Base-by-base conservation (phyloP, 305 asterid species). In the Rubia tinctorum region DNA sequence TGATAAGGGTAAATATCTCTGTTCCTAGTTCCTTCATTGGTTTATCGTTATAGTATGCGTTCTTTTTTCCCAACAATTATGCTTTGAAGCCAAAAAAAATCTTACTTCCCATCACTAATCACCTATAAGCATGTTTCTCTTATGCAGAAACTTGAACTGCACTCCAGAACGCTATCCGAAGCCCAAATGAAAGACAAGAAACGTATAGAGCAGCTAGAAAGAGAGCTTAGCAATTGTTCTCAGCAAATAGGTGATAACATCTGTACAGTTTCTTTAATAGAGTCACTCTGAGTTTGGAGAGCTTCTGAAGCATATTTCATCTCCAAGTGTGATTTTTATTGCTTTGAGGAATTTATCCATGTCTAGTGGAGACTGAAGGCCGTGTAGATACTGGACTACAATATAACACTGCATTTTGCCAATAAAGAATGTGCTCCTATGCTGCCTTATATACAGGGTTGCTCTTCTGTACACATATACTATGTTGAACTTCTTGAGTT, bases 171-270 rank as follows among this genome's bases (percentile, higher is more conserved):
- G 74, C 83, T 90, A 75, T 81, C 91, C 25, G 83, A 85, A 76
- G 85, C 86, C 63, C 91, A 80, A 75, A 80, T 76, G 71, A 90
- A 87, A 80, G 97, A 94, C 90, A 90, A 82, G 86, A 86, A 83
- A 81, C 88, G 67, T 75, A 88, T 89, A 64, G 78, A 76, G 75
- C 94, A 89, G 80, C 85, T 91, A 84, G 92, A 91, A 84, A 88
- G 91, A 82, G 97, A 94, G 84, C 84, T 91, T 80, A 81, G 81
- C 78, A 90, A 90, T 72, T 89, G 90, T 83, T 76, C 76, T 82
- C 96, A 88, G 80, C 96, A 91, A 90, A 88, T 94, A 88, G 99
- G 99, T 94, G 77, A 62, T 68, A 76, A 43, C 37, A 58, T 76
- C 78, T 62, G 71, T 70, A 34, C 73, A 66, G 65, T 18, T 55